These are phyloP conservation scores for Daldinia eschscholtzii DNA, from an alignment of 2,329 filamentous ascomycete species.

Conservation along the genomic window DNA sequence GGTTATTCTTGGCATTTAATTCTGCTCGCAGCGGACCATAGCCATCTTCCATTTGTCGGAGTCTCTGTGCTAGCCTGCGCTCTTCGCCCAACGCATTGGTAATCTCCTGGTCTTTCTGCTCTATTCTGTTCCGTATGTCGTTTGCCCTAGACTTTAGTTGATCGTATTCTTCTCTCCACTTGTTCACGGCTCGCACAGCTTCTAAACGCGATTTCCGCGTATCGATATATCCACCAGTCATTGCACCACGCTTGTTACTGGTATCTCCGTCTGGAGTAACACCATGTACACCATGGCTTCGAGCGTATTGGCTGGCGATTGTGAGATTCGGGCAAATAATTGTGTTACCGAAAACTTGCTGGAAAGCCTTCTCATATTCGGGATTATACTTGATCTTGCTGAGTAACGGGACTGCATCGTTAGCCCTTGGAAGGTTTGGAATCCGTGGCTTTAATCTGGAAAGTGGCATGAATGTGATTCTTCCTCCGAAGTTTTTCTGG, in stretches of 20 bases:
- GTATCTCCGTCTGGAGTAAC: conserved; percentile 96
- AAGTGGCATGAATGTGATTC: conserved; percentile 94
- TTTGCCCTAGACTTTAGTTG: conserved; percentile 71
- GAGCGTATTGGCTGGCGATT: conserved; percentile 89
- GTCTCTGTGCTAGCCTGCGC: conserved; percentile 83
- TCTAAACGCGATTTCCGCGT: conserved; percentile 87
- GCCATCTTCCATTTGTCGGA: conserved; percentile 82
- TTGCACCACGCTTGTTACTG: conserved; percentile 92
- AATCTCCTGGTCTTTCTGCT: conserved; percentile 87
- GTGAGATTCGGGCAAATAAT: conserved; percentile 93
- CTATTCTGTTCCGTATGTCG: conserved; percentile 77
- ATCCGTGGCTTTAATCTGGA: conserved; percentile 80
- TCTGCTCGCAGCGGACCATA: conserved; percentile 85
- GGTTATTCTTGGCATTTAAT: conserved; percentile 78
- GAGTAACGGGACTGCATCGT: conserved; percentile 88
- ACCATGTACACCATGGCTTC: conserved; percentile 90
- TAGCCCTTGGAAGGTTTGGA: conserved; percentile 83
- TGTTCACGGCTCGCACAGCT: conserved; percentile 80
- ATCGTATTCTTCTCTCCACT: conserved; percentile 82
- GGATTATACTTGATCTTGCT: conserved; percentile 85
- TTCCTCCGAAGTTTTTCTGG: conserved; percentile 82
- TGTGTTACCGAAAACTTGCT: conserved; percentile 94
- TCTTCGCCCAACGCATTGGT: conserved; percentile 86
- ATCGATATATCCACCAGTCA: conserved; percentile 96
- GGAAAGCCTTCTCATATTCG: conserved; percentile 85